These are phyloP conservation scores for Ceratobasidium theobromae DNA, from an alignment of 1,284 basidiomycete genomes.

Conservation along the genomic window DNA sequence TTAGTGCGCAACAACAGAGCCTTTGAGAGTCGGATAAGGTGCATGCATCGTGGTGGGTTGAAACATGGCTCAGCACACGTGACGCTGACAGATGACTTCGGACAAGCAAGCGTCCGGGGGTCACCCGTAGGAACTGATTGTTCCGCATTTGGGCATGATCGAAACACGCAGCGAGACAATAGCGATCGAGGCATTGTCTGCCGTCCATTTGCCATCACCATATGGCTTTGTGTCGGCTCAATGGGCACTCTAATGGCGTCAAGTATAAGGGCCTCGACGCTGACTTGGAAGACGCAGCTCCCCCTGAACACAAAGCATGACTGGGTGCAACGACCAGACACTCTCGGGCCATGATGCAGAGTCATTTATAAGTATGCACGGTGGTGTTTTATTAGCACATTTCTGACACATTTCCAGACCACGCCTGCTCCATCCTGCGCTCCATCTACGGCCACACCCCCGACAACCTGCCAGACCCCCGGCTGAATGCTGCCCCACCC, in stretches of 20 bases:
- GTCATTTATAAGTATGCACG: conserved; percentile 20
- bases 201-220: conserved; percentile 24
- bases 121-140: conserved; percentile 9
- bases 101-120: too few species aligned
- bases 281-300: background rate
- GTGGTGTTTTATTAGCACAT: background rate
- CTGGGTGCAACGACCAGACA: too few species aligned
- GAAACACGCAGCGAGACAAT: background rate
- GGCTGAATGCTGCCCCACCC: conserved; percentile 6
- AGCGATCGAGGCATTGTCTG: conserved; percentile 19
- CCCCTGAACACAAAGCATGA: too few species aligned
- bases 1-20: too few species aligned
- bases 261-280: conserved; percentile 17
- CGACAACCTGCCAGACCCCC: conserved; percentile 27
- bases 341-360: conserved; percentile 23
- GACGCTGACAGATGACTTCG: too few species aligned
- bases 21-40: too few species aligned
- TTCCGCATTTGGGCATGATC: background rate
- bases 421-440: conserved; percentile 10
- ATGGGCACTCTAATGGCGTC: conserved; percentile 21
- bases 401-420: background rate
- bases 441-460: conserved; percentile 26
- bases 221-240: conserved; percentile 15
- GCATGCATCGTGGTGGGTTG: conserved; percentile 23
- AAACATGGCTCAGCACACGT: too few species aligned